Base-by-base conservation (phyloP, 441 rosid genomes). In the Flueggea neowawraea region DNA sequence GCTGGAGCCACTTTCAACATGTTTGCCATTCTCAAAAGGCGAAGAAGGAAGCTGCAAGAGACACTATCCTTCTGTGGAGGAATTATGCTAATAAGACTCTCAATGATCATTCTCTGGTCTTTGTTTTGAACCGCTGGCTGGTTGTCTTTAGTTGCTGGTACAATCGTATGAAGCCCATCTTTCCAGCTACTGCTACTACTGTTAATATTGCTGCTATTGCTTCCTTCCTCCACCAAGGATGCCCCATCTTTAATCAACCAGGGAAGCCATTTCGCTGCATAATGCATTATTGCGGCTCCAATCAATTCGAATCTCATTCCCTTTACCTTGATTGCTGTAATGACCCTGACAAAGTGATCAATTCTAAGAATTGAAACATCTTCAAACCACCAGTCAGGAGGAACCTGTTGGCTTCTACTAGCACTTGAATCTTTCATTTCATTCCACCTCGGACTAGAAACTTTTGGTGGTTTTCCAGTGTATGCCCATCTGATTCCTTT, bases 361-460 rank as follows among this genome's bases (percentile, higher is more conserved):
- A 89, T 91, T 68, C 99, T 75, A n/a, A 94, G 86, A 64, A 91
- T 84, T 0, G 97, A 82, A 10, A 89, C 95, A 65, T 94, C 97
- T 70, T 91, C 97, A 6, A 91, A 94, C 97, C 99, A 94, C 99
- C 99, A 94, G 58, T 94, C 97, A 10, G 96, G 89, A 68, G 96
- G 97, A 60, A 88, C 99, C 53, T 75, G 76, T 57, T 84, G 89
- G 73, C 16, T 82, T 68, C 86, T 76, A 61, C 87, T 76, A 1
- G 99, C 96, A 61, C 97, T 89, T 9, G 96, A 82, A 52, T 89
- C 97, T 56, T 84, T 88, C 52, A 76, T 60, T 9, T 93, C 93
- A 31, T 78, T 86, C 96, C 94, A 87, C 73, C 74, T 83, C 2
- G 97, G 99, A 71, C 96, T 91, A 5, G 96, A 86, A 49, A 81